Percentiles rank a stretch among this genome's conserved stretches.
phyloP scores from a whole-genome alignment of 2,329 filamentous ascomycete genomes.

The Venturia effusa region DNA sequence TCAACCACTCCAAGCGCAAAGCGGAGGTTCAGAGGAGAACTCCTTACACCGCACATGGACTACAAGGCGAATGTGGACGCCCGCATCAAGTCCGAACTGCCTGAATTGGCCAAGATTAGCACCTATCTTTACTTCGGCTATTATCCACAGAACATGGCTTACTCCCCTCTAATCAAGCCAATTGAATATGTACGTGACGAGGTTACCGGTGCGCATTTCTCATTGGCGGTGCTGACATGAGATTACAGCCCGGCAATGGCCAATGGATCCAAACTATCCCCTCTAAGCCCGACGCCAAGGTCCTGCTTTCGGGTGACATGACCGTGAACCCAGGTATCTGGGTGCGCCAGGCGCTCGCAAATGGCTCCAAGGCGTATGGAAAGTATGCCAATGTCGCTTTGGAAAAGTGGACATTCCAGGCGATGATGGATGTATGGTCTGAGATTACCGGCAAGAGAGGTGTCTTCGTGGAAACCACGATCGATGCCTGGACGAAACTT shows the following conservation, averaged over 20 bases:
- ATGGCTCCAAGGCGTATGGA: conserved; percentile 15
- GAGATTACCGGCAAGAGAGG: conserved; percentile 21
- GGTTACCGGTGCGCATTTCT: neutral
- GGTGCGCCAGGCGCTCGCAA: conserved; percentile 19
- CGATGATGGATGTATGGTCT: conserved; percentile 20
- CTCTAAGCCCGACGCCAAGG: conserved; percentile 17
- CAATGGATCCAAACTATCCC: conserved; percentile 19
- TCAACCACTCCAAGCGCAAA: conserved; percentile 31
- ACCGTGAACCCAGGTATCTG: conserved; percentile 20
- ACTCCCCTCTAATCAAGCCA: conserved; percentile 19
- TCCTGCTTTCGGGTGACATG: conserved; percentile 21
- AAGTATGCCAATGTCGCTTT: conserved; percentile 20
- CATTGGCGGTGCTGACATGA: conserved; percentile 2
- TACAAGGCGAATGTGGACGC: conserved; percentile 31
- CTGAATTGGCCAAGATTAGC: conserved; percentile 18
- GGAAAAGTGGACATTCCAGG: conserved; percentile 19
- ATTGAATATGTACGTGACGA: conserved; percentile 17
- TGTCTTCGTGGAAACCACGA: conserved; percentile 17
- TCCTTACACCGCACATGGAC: conserved; percentile 31
- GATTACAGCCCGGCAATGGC: conserved; percentile 14
- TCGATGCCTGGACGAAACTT: conserved; percentile 16
- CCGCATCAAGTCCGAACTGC: conserved; percentile 27
- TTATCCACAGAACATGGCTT: conserved; percentile 22
- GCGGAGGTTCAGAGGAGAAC: conserved; percentile 23
- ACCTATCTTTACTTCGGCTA: conserved; percentile 22